Percentiles rank a stretch among this genome's conserved stretches.
phyloP scores from a whole-genome alignment of 768 basidiomycete genomes.

The Boletus barrowsii region DNA sequence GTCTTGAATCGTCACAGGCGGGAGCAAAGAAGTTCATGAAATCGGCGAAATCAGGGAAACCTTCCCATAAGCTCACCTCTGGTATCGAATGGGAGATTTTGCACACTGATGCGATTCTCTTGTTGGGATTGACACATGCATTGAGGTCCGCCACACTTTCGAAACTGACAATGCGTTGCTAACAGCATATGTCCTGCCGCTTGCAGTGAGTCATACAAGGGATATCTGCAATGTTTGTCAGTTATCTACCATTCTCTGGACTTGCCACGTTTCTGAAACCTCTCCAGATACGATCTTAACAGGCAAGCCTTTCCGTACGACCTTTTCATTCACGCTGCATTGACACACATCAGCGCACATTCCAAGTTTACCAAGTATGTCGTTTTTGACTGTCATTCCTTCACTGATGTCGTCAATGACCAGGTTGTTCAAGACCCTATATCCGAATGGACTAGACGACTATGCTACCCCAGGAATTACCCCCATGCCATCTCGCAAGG shows the following conservation, averaged over 20 bases:
- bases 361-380: slow-evolving; percentile 68
- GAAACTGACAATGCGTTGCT: slow-evolving; percentile 1
- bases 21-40: slow-evolving; percentile 53
- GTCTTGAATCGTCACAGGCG: slow-evolving; percentile 57
- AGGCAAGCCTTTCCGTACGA: slow-evolving; percentile 36
- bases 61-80: slow-evolving; percentile 46
- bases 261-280: slow-evolving; percentile 9
- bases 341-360: slow-evolving; percentile 46
- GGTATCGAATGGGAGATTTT: slow-evolving; percentile 78
- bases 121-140: slow-evolving; percentile 69
- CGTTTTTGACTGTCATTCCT: background rate
- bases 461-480: slow-evolving; percentile 39
- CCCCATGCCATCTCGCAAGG: slow-evolving; percentile 35
- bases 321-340: background rate
- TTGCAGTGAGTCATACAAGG: slow-evolving; percentile 69
- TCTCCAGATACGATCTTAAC: slow-evolving; percentile 47
- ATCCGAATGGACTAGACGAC: slow-evolving; percentile 55
- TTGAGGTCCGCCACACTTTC: slow-evolving; percentile 46
- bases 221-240: slow-evolving; percentile 76
- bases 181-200: background rate
- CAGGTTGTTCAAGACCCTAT: slow-evolving; percentile 65
- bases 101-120: slow-evolving; percentile 66
- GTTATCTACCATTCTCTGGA: slow-evolving; percentile 17
- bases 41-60: slow-evolving; percentile 32
- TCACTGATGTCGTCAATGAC: slow-evolving; percentile 1